Conservation (phyloP, 768 basidiomycete species). For the Termitomyces eurrhizus region DNA sequence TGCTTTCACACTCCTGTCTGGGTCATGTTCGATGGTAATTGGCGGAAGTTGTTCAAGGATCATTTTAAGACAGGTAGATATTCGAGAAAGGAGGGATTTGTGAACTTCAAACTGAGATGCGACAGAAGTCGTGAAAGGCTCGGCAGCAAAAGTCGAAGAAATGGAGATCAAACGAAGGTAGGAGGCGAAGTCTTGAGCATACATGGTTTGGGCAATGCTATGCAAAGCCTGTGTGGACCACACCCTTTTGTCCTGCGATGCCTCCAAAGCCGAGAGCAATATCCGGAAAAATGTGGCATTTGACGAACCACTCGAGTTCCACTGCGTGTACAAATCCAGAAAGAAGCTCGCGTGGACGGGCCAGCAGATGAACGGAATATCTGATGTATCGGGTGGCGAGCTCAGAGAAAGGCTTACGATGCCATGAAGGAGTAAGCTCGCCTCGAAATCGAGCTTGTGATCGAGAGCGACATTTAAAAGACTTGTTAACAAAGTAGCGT, state of each 20-base stretch:
- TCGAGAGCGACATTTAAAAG: constrained; percentile 50
- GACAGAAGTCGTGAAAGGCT: neutral
- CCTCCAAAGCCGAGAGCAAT: constrained; percentile 27
- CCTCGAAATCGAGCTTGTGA: constrained; percentile 39
- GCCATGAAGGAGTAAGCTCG: constrained; percentile 35
- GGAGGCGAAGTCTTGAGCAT: constrained; percentile 17
- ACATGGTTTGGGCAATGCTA: constrained; percentile 21
- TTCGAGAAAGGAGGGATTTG: neutral
- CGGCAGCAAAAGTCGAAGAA: constrained; percentile 20
- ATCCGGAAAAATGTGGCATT: constrained; percentile 27
- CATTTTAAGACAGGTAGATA: constrained; percentile 4
- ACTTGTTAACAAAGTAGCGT: constrained; percentile 44
- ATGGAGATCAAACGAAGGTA: constrained; percentile 25
- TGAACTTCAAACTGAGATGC: neutral
- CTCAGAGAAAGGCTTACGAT: constrained; percentile 37
- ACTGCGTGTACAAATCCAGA: constrained; percentile 37
- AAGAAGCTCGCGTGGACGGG: constrained; percentile 46
- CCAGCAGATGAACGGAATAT: constrained; percentile 32
- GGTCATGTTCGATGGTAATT: neutral
- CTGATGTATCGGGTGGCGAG: constrained; percentile 17
- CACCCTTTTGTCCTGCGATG: constrained; percentile 12
- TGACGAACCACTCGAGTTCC: constrained; percentile 26
- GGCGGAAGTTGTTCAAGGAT: constrained; percentile 2
- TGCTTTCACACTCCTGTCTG: neutral
- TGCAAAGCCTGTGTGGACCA: constrained; percentile 43